Percentiles rank a stretch among this genome's conserved stretches.
These are phyloP conservation scores for Starmerella riodocensis DNA, from an alignment of 805 yeast genomes.

Conservation along the genomic window DNA sequence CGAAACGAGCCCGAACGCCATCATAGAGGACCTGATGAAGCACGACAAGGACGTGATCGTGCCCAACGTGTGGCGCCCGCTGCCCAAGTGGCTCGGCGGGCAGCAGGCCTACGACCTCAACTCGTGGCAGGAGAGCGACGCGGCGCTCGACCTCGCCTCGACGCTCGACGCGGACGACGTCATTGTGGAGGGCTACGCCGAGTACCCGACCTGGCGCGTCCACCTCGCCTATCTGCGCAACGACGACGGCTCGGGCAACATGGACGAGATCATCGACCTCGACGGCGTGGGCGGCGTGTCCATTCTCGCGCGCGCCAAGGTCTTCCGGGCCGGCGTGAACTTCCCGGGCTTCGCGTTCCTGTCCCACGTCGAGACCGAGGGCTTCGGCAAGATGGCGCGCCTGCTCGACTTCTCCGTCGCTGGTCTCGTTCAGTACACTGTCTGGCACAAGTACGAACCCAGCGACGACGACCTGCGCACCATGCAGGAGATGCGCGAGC, in stretches of 20 bases:
- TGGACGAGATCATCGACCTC: constrained; percentile 75
- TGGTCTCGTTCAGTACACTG: constrained; percentile 87
- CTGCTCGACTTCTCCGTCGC: constrained; percentile 76
- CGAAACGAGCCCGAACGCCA: constrained; percentile 74
- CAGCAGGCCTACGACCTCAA: constrained; percentile 93
- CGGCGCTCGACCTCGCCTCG: constrained; percentile 38
- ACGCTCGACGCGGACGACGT: constrained; percentile 79
- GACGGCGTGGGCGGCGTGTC: constrained; percentile 98
- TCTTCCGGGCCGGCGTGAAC: constrained; percentile 75
- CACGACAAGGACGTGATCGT: constrained; percentile 86
- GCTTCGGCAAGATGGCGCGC: constrained; percentile 78
- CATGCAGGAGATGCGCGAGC: constrained; percentile 29
- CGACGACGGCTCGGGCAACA: constrained; percentile 69
- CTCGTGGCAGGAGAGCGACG: constrained; percentile 85
- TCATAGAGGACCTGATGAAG: constrained; percentile 83
- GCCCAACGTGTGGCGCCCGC: constrained; percentile 95
- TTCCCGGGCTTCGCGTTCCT: constrained; percentile 93
- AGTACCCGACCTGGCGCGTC: constrained; percentile 95
- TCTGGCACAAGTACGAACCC: constrained; percentile 96
- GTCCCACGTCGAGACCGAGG: constrained; percentile 95
- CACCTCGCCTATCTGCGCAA: constrained; percentile 87
- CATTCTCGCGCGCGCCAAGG: constrained; percentile 69
- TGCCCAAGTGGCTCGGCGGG: constrained; percentile 76
- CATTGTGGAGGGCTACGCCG: constrained; percentile 96
- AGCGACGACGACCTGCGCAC: constrained; percentile 78